phyloP scores from a whole-genome alignment of 1,139 yeast species.

The Saccharomyces pastorianus region DNA sequence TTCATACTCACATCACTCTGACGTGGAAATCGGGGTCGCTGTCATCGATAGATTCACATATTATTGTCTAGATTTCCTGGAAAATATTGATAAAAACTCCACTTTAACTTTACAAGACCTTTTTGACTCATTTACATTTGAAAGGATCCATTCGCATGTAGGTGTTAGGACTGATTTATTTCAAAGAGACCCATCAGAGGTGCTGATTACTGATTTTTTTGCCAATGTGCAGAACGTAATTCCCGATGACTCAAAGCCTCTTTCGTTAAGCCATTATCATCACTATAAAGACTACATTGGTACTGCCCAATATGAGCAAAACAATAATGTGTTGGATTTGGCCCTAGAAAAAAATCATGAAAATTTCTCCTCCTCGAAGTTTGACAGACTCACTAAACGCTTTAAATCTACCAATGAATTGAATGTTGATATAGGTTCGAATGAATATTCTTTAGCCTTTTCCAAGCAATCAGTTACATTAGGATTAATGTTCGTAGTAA shows the following conservation, averaged over 20 bases:
- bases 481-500: neutral
- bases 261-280: conserved; percentile 1
- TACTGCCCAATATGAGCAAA: neutral
- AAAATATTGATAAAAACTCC: conserved; percentile 67
- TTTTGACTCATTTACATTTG: conserved; percentile 76
- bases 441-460: neutral
- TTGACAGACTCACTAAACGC: neutral
- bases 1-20: conserved; percentile 93
- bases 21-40: conserved; percentile 92
- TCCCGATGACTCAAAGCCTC: conserved; percentile 37
- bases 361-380: neutral
- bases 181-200: conserved; percentile 58
- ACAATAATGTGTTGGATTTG: conserved; percentile 12
- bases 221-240: conserved; percentile 86
- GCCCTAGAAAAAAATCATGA: conserved; percentile 12
- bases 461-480: neutral
- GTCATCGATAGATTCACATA: conserved; percentile 95
- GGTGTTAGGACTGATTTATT: conserved; percentile 83
- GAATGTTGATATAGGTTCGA: neutral
- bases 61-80: conserved; percentile 82
- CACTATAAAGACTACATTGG: conserved; percentile 5
- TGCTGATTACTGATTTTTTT: conserved; percentile 82
- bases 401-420: neutral
- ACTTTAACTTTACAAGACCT: conserved; percentile 69
- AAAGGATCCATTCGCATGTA: conserved; percentile 81